Evolutionary conservation across 2,329 filamentous ascomycete species (phyloP), one percentile per base, ranked within the genome.

Genomic region (Leptographium flavum): DNA sequence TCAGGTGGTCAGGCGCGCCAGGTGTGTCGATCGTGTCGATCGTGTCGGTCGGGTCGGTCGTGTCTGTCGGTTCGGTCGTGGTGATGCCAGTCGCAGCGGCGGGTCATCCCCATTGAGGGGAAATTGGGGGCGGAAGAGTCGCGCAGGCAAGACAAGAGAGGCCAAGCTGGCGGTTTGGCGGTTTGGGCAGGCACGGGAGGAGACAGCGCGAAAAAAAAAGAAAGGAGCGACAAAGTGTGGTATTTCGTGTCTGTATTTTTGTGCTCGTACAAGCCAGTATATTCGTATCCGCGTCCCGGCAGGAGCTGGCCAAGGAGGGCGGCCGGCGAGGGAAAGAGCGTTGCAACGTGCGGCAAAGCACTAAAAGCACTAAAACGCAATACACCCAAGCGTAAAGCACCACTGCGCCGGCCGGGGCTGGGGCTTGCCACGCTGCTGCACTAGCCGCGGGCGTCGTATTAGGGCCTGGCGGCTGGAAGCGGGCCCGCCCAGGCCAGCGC

Each of bases 381-480:
- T n/a, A n/a, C n/a, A n/a, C n/a, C n/a, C 27, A 28, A 8, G 27
- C 27, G 27, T 28, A 28, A 11, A 28, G n/a, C n/a, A n/a, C n/a
- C n/a, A n/a, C n/a, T n/a, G n/a, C n/a, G n/a, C n/a, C n/a, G n/a
- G 27, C 27, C 27, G 27, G 27, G 27, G 27, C 27, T 28, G 27
- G 27, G n/a, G 8, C 13, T 28, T 28, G 27, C 27, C 27, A 28
- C 27, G 27, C 27, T 23, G 36, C 23, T 9, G 14, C 19, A 32
- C 27, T 41, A 41, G 27, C 13, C 19, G 28, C 39, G 39, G 27
- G 27, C 27, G 27, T 28, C 27, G 31, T 41, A 31, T 41, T 41
- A 41, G 39, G 39, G 11, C 39, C 38, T 41, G 39, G 39, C 39
- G 39, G 27, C 39, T 41, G 39, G 38, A n/a, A 32, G 27, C 39